Evolutionary conservation across 2,329 filamentous ascomycete species (phyloP), one percentile per base, ranked within the genome.

Genomic region (Hymenoscyphus fraxineus): DNA sequence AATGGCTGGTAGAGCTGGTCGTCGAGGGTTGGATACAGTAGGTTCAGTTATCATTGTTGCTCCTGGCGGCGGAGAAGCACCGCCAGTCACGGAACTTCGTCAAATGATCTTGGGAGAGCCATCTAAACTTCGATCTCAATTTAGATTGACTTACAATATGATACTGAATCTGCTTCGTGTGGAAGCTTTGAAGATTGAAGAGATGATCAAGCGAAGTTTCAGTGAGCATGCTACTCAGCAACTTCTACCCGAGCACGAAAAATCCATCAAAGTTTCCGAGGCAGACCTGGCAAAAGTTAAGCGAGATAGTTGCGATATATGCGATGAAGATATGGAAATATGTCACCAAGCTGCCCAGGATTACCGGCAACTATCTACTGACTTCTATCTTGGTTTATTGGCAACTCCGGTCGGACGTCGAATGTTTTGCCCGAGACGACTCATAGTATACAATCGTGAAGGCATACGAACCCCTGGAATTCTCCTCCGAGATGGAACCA

Each of bases 161-260:
- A 99, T 99, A 66, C 81, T 99, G 38, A 99, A 98, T 74, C 82
- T 99, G 39, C 82, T 99, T 59, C 89, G 95, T 41, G 95, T 99
- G 1, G 95, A 99, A 77, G 95, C 95, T 2, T 80, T 99, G 69
- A 98, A 97, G 80, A 98, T 99, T 71, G 95, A 99, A 76, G 95
- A 99, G 78, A 99, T 99, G 95, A 99, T 99, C 81, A 99, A 99
- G 83, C 90, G 95, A 69, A 97, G 93, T 76, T 99, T 99, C 81
- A 97, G 94, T 61, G 95, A 99, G 77, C 95, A 99, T 77, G 94
- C 94, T 31, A 98, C 94, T 0, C 95, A 99, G 75, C 93, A 96
- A 67, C 79, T 98, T 13, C 81, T 98, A 1, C 95, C 95, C 0
- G 93, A 98, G 77, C 94, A 98, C 72, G 93, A 99, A 78, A 96